Base-by-base conservation (phyloP, 1,284 basidiomycete species). In the Sanghuangporus weigelae region DNA sequence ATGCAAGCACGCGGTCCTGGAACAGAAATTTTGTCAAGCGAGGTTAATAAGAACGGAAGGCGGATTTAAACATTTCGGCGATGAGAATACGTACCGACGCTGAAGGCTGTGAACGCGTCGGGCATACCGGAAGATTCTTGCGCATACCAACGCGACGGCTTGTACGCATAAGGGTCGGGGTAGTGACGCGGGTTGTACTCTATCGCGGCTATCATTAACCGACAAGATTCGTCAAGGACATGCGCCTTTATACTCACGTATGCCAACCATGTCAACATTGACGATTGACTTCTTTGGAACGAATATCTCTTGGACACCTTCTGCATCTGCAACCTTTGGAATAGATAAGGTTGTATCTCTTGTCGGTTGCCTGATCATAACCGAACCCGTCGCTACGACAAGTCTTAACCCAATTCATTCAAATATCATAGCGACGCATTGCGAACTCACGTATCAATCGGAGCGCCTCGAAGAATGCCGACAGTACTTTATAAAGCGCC, bases 1-100 rank as follows among this genome's bases (percentile, higher is more conserved):
- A 85, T 70, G 66, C 85, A 86, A 2, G 79, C 76, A 3, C 84
- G 78, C 8, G 81, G 77, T 48, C 81, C 83, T 78, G 48, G n/a
- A 42, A 19, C 36, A 21, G 21, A 31, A 19, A 26, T 19, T n/a
- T 16, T n/a, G 21, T 49, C 48, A 60, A 58, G 38, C 31, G 21
- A 54, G 10, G 42, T 21, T 54, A 35, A 44, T 21, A 12, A 16
- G 36, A 51, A 54, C 23, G 35, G 31, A 49, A 38, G 14, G 16
- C 12, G 49, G 49, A 26, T 14, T 16, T 55, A 8, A 46, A 36
- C 11, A 39, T 59, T 14, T 57, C 26, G 54, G n/a, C 23, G 48
- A 3, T 36, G 39, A 10, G 48, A n/a, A 19, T 26, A 68, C 75
- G 58, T 56, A 77, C 81, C 81, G 38, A 81, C 68, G 68, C 81